Evolutionary conservation across 352 stramenopile genomes (phyloP).

Genomic region (Phytophthora idaei): DNA sequence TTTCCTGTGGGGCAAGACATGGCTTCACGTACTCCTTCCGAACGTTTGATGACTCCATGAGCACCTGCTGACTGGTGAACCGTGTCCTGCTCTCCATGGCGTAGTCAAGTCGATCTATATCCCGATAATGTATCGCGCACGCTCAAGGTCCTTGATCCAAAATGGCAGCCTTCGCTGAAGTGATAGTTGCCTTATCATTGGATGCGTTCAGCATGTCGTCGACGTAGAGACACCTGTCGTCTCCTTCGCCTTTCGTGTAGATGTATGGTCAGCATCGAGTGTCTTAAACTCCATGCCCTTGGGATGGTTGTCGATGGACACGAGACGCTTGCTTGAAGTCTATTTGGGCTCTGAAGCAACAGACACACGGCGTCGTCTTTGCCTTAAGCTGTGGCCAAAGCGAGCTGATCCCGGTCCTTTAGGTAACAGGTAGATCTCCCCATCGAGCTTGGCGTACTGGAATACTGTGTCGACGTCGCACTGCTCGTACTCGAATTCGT

Average conservation of each 20-base stretch:
- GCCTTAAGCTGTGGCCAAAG: not conserved
- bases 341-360: not conserved
- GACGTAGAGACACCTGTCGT: conserved; percentile 20
- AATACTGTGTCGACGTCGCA: conserved; percentile 3
- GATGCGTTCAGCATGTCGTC: conserved; percentile 15
- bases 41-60: conserved; percentile 18
- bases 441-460: conserved; percentile 5
- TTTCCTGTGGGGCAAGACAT: conserved; percentile 7
- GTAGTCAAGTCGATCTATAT: conserved; percentile 25
- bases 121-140: conserved; percentile 4
- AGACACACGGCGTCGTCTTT: not conserved
- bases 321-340: conserved; percentile 18
- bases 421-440: conserved; percentile 1
- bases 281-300: conserved; percentile 10
- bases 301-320: conserved; percentile 20
- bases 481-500: no score
- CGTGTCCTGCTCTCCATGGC: conserved; percentile 10
- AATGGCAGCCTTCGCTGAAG: not conserved
- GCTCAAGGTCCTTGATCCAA: conserved; percentile 22
- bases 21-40: conserved; percentile 17
- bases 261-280: conserved; percentile 13
- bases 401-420: not conserved
- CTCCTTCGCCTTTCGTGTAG: conserved; percentile 15
- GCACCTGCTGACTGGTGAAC: conserved; percentile 9
- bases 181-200: not conserved